These are phyloP conservation scores for Penicillium palitans DNA, from an alignment of 2,329 filamentous ascomycete genomes.

Conservation along the genomic window DNA sequence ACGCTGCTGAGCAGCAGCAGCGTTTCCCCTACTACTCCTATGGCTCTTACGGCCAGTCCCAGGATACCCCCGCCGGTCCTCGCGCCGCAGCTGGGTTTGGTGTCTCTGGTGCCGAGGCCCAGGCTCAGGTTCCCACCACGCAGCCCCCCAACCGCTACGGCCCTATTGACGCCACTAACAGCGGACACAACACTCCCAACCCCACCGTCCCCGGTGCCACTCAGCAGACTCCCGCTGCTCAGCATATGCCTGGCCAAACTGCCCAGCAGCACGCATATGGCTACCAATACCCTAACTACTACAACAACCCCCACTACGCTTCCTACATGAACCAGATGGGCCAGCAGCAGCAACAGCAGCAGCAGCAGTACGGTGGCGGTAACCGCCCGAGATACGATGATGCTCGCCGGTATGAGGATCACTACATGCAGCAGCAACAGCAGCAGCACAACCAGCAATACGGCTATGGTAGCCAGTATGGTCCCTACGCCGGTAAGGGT, in stretches of 20 bases:
- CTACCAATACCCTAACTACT: constrained; percentile 59
- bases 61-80: constrained; percentile 71
- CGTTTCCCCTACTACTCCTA: constrained; percentile 78
- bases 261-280: constrained; percentile 54
- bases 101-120: constrained; percentile 59
- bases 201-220: constrained; percentile 63
- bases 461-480: constrained; percentile 54
- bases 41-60: constrained; percentile 63
- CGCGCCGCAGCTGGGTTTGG: constrained; percentile 77
- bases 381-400: constrained; percentile 54
- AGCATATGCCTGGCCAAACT: constrained; percentile 54
- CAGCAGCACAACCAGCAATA: constrained; percentile 52
- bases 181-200: constrained; percentile 88
- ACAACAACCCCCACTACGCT: constrained; percentile 62
- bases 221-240: constrained; percentile 52
- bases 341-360: constrained; percentile 45
- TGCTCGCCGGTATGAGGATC: constrained; percentile 51
- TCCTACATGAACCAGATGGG: constrained; percentile 60
- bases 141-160: constrained; percentile 75
- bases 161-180: constrained; percentile 73
- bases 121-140: constrained; percentile 60
- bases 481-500: constrained; percentile 56
- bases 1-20: constrained; percentile 71
- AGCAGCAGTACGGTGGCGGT: constrained; percentile 48
- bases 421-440: constrained; percentile 33